phyloP scores from a whole-genome alignment of 2,329 filamentous ascomycete genomes.

The Fusarium albidum region DNA sequence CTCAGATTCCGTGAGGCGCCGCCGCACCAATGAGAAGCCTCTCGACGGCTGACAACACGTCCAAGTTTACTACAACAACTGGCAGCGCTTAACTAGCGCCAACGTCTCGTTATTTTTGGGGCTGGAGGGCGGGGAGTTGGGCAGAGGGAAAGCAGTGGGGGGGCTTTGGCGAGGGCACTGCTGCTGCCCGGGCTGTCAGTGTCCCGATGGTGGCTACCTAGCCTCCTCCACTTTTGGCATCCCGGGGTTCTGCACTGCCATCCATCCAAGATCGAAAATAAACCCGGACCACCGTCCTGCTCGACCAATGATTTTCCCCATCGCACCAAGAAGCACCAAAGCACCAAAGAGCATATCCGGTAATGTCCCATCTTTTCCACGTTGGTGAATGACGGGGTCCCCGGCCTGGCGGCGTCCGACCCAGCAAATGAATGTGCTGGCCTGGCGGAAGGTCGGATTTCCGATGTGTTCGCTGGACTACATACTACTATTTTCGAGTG shows the following conservation, averaged over 20 bases:
- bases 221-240: too few species aligned
- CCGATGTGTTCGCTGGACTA: constrained; percentile 9
- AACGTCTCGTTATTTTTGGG: constrained; percentile 25
- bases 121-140: too few species aligned
- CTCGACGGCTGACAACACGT: constrained; percentile 26
- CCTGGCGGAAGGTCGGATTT: constrained; percentile 26
- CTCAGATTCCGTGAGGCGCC: constrained; percentile 11
- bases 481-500: constrained; percentile 23
- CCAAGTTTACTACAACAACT: too few species aligned
- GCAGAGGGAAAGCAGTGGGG: constrained; percentile 1
- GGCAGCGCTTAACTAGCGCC: constrained; percentile 26
- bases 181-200: too few species aligned
- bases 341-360: constrained; percentile 8
- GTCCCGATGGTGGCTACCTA: not conserved
- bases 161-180: constrained; percentile 6
- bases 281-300: not conserved
- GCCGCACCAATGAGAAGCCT: not conserved
- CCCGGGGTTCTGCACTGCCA: constrained; percentile 28
- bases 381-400: not conserved
- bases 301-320: not conserved
- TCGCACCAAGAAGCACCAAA: not conserved
- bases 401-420: constrained; percentile 2
- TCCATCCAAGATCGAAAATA: constrained; percentile 22
- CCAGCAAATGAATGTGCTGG: constrained; percentile 9
- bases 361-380: not conserved